Evolutionary conservation across 2,329 filamentous ascomycete genomes (phyloP).

Genomic region (Esteya vermicola): DNA sequence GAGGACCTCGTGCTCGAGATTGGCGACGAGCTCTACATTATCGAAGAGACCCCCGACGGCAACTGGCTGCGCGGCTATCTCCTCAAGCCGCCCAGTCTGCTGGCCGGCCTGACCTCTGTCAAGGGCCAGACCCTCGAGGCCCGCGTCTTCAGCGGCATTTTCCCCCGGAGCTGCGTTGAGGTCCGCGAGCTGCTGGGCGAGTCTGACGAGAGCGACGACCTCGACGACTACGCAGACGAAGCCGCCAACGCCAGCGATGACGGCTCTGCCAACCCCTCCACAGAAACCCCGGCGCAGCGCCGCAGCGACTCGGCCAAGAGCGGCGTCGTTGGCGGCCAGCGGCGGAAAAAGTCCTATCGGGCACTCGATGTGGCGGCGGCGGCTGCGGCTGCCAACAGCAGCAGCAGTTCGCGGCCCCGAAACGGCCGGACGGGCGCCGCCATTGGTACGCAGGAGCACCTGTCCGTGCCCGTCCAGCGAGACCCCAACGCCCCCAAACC

Average conservation of each 20-base stretch:
- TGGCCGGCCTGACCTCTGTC: constrained; percentile 79
- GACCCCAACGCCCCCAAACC: constrained; percentile 61
- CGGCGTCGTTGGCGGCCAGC: constrained; percentile 27
- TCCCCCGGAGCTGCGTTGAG: constrained; percentile 87
- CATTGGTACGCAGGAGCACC: constrained; percentile 19
- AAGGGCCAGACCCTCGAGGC: constrained; percentile 91
- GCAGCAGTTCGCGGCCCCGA: background rate
- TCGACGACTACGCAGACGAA: constrained; percentile 23
- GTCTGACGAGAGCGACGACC: constrained; percentile 37
- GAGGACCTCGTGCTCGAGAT: constrained; percentile 94
- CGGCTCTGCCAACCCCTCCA: constrained; percentile 8
- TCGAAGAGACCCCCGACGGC: constrained; percentile 85
- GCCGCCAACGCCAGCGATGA: constrained; percentile 18
- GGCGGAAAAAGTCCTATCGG: constrained; percentile 19
- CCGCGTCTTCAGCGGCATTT: constrained; percentile 96
- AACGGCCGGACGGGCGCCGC: constrained; percentile 2
- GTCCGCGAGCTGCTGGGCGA: constrained; percentile 84
- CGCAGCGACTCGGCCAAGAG: constrained; percentile 40
- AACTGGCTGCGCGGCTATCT: constrained; percentile 94
- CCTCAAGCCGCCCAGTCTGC: constrained; percentile 80
- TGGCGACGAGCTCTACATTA: constrained; percentile 96
- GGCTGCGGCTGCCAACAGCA: constrained; percentile 1
- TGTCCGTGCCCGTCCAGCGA: constrained; percentile 36
- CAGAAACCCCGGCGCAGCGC: constrained; percentile 18
- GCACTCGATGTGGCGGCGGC: too few relatives aligned